Conservation (phyloP, 2,329 filamentous ascomycete species). For the Chalara sp. region DNA sequence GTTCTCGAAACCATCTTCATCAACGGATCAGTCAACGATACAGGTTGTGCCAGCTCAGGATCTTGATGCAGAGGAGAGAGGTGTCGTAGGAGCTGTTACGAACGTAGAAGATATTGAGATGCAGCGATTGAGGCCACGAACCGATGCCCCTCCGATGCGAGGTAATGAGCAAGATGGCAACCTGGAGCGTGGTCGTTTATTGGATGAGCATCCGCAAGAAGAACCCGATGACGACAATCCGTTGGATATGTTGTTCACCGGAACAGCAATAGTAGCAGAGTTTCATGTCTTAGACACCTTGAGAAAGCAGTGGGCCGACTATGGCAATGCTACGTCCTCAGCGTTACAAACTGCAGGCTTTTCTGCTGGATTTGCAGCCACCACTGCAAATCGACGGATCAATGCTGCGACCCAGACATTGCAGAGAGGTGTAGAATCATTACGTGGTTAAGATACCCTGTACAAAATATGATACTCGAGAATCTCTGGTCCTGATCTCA, state of each 20-base stretch:
- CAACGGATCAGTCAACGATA: constrained; percentile 8
- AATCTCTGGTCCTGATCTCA: constrained; percentile 1
- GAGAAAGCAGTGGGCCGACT: constrained; percentile 23
- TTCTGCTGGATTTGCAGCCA: constrained; percentile 20
- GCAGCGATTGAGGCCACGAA: constrained; percentile 12
- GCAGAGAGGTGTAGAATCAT: constrained; percentile 13
- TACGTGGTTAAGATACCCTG: constrained; percentile 2
- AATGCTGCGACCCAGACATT: constrained; percentile 13
- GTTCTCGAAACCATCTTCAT: constrained; percentile 6
- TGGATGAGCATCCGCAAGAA: constrained; percentile 15
- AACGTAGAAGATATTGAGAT: constrained; percentile 24
- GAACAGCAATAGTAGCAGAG: constrained; percentile 23
- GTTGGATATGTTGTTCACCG: constrained; percentile 27
- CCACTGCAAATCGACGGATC: constrained; percentile 19
- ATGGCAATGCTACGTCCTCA: constrained; percentile 20
- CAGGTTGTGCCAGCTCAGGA: constrained; percentile 17
- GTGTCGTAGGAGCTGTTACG: constrained; percentile 17
- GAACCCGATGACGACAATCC: constrained; percentile 16
- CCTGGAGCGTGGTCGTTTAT: constrained; percentile 15
- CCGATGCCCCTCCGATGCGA: background rate
- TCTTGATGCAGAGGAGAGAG: constrained; percentile 27
- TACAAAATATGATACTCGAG: background rate
- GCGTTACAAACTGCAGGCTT: constrained; percentile 24
- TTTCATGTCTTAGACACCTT: constrained; percentile 27
- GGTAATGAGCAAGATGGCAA: constrained; percentile 1